Base-by-base conservation (phyloP, 2,329 filamentous ascomycete species). In the Clarireedia paspali region DNA sequence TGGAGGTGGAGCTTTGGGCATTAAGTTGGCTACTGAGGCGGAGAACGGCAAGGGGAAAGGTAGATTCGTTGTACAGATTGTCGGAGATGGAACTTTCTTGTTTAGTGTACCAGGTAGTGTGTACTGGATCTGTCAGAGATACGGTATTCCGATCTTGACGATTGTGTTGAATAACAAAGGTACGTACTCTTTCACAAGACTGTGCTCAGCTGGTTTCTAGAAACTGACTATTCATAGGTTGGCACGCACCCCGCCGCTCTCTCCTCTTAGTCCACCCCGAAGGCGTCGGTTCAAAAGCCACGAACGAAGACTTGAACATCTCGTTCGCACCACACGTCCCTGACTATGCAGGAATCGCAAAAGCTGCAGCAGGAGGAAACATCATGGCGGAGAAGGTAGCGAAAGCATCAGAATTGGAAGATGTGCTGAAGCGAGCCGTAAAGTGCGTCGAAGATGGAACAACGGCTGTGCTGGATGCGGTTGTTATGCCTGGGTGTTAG, bases 1-100 rank as follows among this genome's bases (percentile, higher is more conserved):
- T 10, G 88, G 88, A 14, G 88, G 89, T 14, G 88, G 75, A 52
- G 85, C 86, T 0, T 70, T 92, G 3, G 89, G 88, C 2, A 84
- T 91, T 66, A 91, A 91, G 68, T 77, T 92, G 6, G 89, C 87
- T 0, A 76, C 77, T 0, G 78, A 62, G 14, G 57, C 53, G 17
- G 72, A 77, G 38, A 75, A 77, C 6, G 77, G 74, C 0, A 67
- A 62, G 1, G 72, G 72, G 45, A 78, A 81, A 62, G 79, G 79
- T 30, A 81, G 78, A 57, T 83, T 84, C 59, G 79, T 84, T 2
- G 80, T 78, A 56, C 80, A 83, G 62, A 77, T 88, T 56, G 84
- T 87, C 7, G 84, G 83, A 3, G 84, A 88, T 62, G 84, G 84
- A 2, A 85, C 83, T 0, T 88, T 76, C 67, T 74, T 88, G 7